phyloP scores from a whole-genome alignment of 768 basidiomycete species.

The Agaricus bisporus region DNA sequence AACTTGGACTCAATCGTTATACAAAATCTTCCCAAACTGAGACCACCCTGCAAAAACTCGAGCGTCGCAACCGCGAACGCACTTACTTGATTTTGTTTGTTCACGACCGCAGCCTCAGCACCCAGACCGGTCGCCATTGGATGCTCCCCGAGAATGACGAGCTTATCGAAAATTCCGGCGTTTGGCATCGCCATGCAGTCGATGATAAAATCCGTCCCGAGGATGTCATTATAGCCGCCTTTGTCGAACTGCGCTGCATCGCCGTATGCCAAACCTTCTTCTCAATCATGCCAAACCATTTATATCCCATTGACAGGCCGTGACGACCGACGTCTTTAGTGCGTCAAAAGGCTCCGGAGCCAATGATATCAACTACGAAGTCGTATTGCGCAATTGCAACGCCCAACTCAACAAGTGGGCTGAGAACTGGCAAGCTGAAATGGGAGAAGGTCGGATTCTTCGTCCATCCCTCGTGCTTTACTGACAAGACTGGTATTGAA shows the following conservation, averaged over 20 bases:
- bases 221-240: conserved; percentile 75
- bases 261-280: conserved; percentile 45
- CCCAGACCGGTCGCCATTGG: conserved; percentile 82
- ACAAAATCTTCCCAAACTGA: conserved; percentile 49
- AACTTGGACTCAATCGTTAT: conserved; percentile 74
- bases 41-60: conserved; percentile 57
- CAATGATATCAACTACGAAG: conserved; percentile 67
- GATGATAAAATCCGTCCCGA: conserved; percentile 53
- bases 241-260: conserved; percentile 71
- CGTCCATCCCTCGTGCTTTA: conserved; percentile 1
- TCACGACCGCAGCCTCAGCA: conserved; percentile 81
- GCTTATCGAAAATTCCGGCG: conserved; percentile 57
- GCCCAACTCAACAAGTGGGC: conserved; percentile 67
- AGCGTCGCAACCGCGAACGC: conserved; percentile 80
- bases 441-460: conserved; percentile 50
- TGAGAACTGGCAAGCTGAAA: conserved; percentile 65
- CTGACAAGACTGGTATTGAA: conserved; percentile 6
- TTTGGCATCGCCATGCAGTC: conserved; percentile 66
- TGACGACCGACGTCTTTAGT: conserved; percentile 71
- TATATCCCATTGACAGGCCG: conserved; percentile 40
- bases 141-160: conserved; percentile 82
- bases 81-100: conserved; percentile 84
- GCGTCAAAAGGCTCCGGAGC: conserved; percentile 37
- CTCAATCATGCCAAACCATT: background rate
- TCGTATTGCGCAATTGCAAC: conserved; percentile 68